Evolutionary conservation across 2,329 filamentous ascomycete species (phyloP).

Genomic region (Chaetomiaceae sp.): DNA sequence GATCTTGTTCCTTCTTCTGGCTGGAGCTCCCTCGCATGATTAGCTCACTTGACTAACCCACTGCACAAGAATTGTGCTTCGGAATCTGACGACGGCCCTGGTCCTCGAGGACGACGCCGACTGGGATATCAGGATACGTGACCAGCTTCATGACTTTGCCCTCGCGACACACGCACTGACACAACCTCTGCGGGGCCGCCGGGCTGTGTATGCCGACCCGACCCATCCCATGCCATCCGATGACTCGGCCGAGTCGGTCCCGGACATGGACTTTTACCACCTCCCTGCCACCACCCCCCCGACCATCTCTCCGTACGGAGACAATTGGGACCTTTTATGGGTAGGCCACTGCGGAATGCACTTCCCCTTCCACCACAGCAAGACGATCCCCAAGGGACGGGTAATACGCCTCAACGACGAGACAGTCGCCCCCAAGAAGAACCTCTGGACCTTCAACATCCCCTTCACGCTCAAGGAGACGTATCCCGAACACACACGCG

Average conservation of each 20-base stretch:
- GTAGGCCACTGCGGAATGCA: slow-evolving; percentile 39
- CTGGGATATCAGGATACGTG: slow-evolving; percentile 39
- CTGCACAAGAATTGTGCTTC: slow-evolving; percentile 30
- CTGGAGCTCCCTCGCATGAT: too few relatives aligned
- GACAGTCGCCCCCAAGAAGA: slow-evolving; percentile 30
- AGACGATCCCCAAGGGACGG: slow-evolving; percentile 28
- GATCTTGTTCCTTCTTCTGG: background rate
- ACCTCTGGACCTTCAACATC: slow-evolving; percentile 29
- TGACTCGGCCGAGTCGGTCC: slow-evolving; percentile 4
- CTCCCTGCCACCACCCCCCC: slow-evolving; percentile 19
- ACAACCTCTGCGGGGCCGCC: slow-evolving; percentile 21
- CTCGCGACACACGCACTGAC: slow-evolving; percentile 22
- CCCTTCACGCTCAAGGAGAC: slow-evolving; percentile 29
- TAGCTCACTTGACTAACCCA: background rate
- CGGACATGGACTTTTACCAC: slow-evolving; percentile 16
- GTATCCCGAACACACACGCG: slow-evolving; percentile 37
- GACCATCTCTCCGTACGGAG: slow-evolving; percentile 39
- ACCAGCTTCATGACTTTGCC: slow-evolving; percentile 34
- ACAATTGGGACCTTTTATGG: slow-evolving; percentile 46
- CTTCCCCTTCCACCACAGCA: slow-evolving; percentile 23
- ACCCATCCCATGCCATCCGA: slow-evolving; percentile 22
- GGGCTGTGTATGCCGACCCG: slow-evolving; percentile 21
- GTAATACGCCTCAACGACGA: slow-evolving; percentile 29
- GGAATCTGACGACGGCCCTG: slow-evolving; percentile 34
- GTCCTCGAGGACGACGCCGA: slow-evolving; percentile 45